A percentile compares a stretch with the other conserved stretches of the same genome.
Evolutionary conservation across 2,329 filamentous ascomycete species (phyloP).

Genomic region (Ophiosphaerella korrae): DNA sequence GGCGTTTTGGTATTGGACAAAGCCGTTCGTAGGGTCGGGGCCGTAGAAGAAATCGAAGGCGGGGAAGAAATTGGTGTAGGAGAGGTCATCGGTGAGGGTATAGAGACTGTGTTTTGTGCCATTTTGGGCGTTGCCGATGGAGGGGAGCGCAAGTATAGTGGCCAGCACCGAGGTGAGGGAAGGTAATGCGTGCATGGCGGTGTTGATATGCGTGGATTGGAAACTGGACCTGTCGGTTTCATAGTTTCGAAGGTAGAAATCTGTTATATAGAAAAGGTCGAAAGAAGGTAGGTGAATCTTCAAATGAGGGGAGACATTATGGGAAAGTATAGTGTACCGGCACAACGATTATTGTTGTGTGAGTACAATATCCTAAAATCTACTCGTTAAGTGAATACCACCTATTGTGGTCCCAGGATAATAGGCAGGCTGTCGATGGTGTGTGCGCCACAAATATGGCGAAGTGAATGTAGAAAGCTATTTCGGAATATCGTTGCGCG

Average conservation of each 20-base stretch:
- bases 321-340: not conserved
- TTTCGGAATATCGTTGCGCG: no score
- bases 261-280: no score
- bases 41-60: constrained; percentile 38
- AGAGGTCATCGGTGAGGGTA: constrained; percentile 32
- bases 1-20: constrained; percentile 35
- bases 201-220: not conserved
- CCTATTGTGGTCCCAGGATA: not conserved
- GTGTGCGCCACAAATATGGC: no score
- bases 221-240: no score
- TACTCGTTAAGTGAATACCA: not conserved
- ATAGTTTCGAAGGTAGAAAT: no score
- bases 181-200: constrained; percentile 4
- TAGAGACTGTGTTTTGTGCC: constrained; percentile 11
- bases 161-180: constrained; percentile 12
- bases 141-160: constrained; percentile 6
- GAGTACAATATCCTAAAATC: not conserved
- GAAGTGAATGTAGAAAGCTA: no score
- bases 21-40: constrained; percentile 37
- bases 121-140: constrained; percentile 7
- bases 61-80: constrained; percentile 39
- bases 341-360: not conserved
- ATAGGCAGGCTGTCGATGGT: no score
- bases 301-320: no score
- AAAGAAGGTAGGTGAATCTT: no score